These are phyloP conservation scores for Chlorella sp. DNA, from an alignment of 139 green algal genomes.

Conservation along the genomic window DNA sequence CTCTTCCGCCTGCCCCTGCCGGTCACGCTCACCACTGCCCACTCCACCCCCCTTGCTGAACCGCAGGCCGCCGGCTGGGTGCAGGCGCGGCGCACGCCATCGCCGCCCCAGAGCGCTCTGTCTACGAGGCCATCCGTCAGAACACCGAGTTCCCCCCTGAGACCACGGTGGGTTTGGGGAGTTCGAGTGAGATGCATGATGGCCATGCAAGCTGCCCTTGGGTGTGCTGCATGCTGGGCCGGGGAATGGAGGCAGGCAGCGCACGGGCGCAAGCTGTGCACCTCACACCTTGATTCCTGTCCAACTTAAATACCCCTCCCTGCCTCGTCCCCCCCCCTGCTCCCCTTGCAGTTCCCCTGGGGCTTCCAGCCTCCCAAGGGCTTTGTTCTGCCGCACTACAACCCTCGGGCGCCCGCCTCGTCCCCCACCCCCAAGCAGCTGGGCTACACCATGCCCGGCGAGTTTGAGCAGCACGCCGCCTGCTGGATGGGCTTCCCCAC, in stretches of 20 bases:
- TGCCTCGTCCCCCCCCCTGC: neutral
- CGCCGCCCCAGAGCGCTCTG: conserved; percentile 12
- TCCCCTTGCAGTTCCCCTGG: conserved; percentile 12
- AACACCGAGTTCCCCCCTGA: conserved; percentile 33
- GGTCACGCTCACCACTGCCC: neutral
- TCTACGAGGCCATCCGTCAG: conserved; percentile 29
- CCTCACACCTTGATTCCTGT: neutral
- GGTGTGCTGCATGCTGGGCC: neutral
- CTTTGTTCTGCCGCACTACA: conserved; percentile 25
- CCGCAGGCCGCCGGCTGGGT: conserved; percentile 10
- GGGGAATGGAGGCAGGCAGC: too few species aligned
- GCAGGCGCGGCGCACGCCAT: neutral
- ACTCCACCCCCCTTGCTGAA: neutral
- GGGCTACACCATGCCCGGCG: conserved; percentile 66
- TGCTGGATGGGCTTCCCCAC: conserved; percentile 80
- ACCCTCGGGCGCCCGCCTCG: neutral
- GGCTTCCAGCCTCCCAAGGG: conserved; percentile 30
- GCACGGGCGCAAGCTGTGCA: neutral
- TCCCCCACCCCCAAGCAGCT: conserved; percentile 49
- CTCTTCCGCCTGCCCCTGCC: neutral
- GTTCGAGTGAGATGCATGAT: neutral
- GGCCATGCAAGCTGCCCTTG: neutral
- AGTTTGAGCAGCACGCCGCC: conserved; percentile 41
- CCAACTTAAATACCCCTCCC: neutral
- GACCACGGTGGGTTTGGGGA: neutral